These are phyloP conservation scores for Pholiota molesta DNA, from an alignment of 768 basidiomycete genomes.

Conservation along the genomic window DNA sequence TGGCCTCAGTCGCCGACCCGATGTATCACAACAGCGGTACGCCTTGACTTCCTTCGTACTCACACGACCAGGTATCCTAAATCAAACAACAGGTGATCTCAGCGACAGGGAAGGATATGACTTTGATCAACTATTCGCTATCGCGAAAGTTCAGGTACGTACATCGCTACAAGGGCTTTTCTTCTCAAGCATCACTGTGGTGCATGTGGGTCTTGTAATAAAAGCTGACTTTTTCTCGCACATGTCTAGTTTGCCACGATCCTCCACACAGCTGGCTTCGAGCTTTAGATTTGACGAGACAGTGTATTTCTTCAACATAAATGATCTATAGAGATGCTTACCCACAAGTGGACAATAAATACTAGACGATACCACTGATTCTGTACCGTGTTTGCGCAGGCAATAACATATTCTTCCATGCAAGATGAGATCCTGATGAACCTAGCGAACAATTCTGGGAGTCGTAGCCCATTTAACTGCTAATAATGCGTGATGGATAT, in stretches of 20 bases:
- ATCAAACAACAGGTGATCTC: constrained; percentile 60
- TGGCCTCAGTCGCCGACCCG: constrained; percentile 72
- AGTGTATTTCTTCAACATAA: not conserved
- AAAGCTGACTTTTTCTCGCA: not conserved
- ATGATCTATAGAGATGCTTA: not conserved
- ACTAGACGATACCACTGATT: not conserved
- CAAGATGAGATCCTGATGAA: not conserved
- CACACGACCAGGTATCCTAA: constrained; percentile 4
- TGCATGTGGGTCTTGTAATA: not conserved
- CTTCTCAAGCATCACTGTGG: not conserved
- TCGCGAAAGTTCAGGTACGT: constrained; percentile 85
- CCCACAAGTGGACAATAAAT: not conserved
- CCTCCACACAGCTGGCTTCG: constrained; percentile 69
- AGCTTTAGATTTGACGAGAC: constrained; percentile 28
- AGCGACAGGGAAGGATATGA: constrained; percentile 82
- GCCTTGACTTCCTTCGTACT: constrained; percentile 20
- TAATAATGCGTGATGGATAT: not conserved
- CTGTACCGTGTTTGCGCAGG: not conserved
- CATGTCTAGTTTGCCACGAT: constrained; percentile 62
- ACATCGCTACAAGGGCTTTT: not conserved
- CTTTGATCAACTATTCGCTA: constrained; percentile 77
- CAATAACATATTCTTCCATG: not conserved
- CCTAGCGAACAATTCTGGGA: no score
- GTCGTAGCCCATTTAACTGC: not conserved
- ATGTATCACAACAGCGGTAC: constrained; percentile 87